Evolutionary conservation across 192 early-diverging fungal species (phyloP).

Genomic region (Backusella luteola): DNA sequence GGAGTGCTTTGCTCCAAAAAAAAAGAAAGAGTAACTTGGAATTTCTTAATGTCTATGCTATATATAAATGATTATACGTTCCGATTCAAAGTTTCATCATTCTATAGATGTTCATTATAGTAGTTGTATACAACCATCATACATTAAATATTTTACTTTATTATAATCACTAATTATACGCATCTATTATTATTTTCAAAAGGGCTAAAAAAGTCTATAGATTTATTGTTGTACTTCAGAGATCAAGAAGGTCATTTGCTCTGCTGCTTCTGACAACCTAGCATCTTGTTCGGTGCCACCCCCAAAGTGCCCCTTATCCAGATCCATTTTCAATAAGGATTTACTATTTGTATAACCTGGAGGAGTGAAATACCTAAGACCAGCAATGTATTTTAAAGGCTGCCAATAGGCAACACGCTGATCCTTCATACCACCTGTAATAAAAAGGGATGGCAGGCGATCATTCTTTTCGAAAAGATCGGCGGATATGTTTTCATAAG

Average conservation of each 20-base stretch:
- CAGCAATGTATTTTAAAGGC: slow-evolving; percentile 85
- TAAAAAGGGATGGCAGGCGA: slow-evolving; percentile 61
- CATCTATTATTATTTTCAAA: not conserved
- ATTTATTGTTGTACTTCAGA: slow-evolving; percentile 38
- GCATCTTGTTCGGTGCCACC: slow-evolving; percentile 44
- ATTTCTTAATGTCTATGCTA: not conserved
- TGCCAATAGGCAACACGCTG: slow-evolving; percentile 81
- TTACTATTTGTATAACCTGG: slow-evolving; percentile 25
- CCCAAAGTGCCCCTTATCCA: slow-evolving; percentile 56
- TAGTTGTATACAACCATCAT: not conserved
- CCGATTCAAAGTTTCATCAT: not conserved
- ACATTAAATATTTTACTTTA: not conserved
- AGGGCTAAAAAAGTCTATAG: not conserved
- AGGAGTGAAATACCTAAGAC: slow-evolving; percentile 41
- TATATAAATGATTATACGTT: not conserved
- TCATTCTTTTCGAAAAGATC: not conserved
- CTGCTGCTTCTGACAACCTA: slow-evolving; percentile 47
- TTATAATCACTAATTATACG: not conserved
- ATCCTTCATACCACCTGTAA: slow-evolving; percentile 77
- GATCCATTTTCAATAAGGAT: slow-evolving; percentile 45
- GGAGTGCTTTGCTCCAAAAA: not conserved
- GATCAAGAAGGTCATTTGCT: slow-evolving; percentile 54
- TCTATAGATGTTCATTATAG: not conserved
- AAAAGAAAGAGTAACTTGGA: not conserved
- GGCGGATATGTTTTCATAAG: slow-evolving; percentile 62